Base-by-base conservation (phyloP, 768 basidiomycete species). In the Phaffia tasmanica region DNA sequence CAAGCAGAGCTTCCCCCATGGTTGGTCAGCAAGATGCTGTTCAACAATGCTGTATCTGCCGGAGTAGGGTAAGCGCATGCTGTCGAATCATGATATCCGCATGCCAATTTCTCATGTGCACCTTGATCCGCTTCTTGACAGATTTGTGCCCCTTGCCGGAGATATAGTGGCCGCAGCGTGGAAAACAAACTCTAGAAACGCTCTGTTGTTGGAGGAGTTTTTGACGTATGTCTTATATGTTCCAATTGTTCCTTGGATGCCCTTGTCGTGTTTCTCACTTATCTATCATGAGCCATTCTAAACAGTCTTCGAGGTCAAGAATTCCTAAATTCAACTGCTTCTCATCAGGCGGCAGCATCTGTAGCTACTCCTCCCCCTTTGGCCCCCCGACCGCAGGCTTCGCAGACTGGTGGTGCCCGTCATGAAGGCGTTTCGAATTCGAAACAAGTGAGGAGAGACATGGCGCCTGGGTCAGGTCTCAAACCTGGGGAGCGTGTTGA, bases 1-100 rank as follows among this genome's bases (percentile, higher is more conserved):
- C 35, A 68, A 27, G 57, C 57, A 30, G 67, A 68, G 15, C 29
- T 68, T 1, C 67, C 67, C 0, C 62, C 63, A 35, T 64, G 56
- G 57, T 50, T 68, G 9, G 47, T 60, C 1, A 21, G 11, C 0
- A 46, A 66, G 65, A 56, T 68, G 1, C 11, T 7, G n/a, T 30
- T 68, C 56, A 68, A 68, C 57, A 68, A 68, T 32, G 54, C 51
- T 23, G 55, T 68, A 15, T 68, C 67, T 25, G 25, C 48, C 23
- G 63, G 62, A 1, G 62, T 68, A 15, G 62, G 67, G 2, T 18
- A 53, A 15, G 48, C 64, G 1, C 62, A 61, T 7, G 23, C 63
- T 21, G 55, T 18, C 9, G 6, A 49, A 46, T 27, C 21, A 6
- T 7, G 18, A 9, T 23, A 30, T 48, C n/a, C 30, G 1, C 29